Conservation (phyloP, 257 asterid species). For the Henckelia pumila region DNA sequence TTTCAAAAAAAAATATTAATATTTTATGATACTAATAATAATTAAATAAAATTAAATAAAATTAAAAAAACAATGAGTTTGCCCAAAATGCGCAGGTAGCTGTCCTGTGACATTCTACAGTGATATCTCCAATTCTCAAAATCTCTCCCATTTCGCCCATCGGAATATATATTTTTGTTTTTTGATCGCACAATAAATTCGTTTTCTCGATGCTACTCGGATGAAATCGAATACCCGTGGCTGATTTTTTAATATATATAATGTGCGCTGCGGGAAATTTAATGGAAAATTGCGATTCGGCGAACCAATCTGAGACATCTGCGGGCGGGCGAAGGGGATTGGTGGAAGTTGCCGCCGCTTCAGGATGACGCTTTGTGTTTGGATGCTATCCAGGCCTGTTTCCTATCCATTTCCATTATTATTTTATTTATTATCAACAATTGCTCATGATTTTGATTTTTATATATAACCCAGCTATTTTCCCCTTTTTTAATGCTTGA, state of each 20-base stretch:
- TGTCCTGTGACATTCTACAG: too few relatives aligned
- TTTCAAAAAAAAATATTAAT: too few relatives aligned
- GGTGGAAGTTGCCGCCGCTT: slow-evolving; percentile 46
- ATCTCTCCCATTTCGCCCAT: too few relatives aligned
- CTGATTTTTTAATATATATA: slow-evolving; percentile 15
- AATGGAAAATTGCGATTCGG: slow-evolving; percentile 40
- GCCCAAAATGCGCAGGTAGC: too few relatives aligned
- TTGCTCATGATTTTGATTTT: background rate
- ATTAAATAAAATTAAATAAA: too few relatives aligned
- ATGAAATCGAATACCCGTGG: background rate
- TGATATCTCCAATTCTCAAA: too few relatives aligned
- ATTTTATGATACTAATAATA: too few relatives aligned
- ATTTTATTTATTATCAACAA: background rate
- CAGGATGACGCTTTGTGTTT: slow-evolving; percentile 34
- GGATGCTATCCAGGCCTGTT: slow-evolving; percentile 45
- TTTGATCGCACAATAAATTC: background rate
- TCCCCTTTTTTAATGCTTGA: slow-evolving; percentile 13
- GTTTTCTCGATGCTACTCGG: background rate
- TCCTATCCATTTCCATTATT: slow-evolving; percentile 18
- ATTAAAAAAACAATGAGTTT: too few relatives aligned
- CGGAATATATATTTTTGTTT: too few relatives aligned
- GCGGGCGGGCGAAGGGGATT: slow-evolving; percentile 41
- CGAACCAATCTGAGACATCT: slow-evolving; percentile 32
- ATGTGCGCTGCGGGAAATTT: slow-evolving; percentile 23
- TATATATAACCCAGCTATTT: slow-evolving; percentile 10